These are phyloP conservation scores for Dujonia santamariae DNA, from an alignment of 1,139 yeast species.

Conservation along the genomic window DNA sequence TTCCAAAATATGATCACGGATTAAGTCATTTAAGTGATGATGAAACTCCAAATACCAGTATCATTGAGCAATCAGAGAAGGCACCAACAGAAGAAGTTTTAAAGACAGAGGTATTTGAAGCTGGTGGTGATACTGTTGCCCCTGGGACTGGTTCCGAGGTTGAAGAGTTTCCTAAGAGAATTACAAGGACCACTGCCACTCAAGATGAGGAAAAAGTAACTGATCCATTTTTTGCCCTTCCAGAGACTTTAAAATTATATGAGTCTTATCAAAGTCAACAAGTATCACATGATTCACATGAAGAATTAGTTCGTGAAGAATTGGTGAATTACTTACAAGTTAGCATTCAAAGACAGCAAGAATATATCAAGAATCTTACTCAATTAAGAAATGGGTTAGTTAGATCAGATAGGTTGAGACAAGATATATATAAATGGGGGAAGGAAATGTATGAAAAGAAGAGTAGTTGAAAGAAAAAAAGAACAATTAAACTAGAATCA, in stretches of 20 bases:
- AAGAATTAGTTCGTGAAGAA: constrained; percentile 35
- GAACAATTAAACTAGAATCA: no score
- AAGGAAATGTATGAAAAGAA: constrained; percentile 76
- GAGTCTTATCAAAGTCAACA: constrained; percentile 32
- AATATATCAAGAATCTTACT: constrained; percentile 75
- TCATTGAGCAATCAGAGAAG: constrained; percentile 9
- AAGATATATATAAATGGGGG: constrained; percentile 75
- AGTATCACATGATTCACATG: constrained; percentile 23
- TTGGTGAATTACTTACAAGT: constrained; percentile 45
- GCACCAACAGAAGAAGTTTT: not conserved
- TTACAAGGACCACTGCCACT: constrained; percentile 17
- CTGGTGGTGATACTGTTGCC: not conserved
- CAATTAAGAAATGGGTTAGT: constrained; percentile 71
- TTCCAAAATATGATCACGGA: constrained; percentile 71
- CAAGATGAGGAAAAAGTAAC: constrained; percentile 17
- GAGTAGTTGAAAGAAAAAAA: no score
- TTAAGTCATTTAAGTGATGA: constrained; percentile 24
- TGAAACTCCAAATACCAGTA: constrained; percentile 13
- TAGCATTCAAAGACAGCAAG: constrained; percentile 81
- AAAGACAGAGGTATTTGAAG: not conserved
- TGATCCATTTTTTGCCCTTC: constrained; percentile 41
- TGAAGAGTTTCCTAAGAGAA: constrained; percentile 58
- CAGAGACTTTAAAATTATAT: constrained; percentile 32
- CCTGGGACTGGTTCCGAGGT: not conserved
- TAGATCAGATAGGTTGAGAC: constrained; percentile 72